Evolutionary conservation across 768 basidiomycete species (phyloP).

Genomic region (Erythrobasidium yunnanense): DNA sequence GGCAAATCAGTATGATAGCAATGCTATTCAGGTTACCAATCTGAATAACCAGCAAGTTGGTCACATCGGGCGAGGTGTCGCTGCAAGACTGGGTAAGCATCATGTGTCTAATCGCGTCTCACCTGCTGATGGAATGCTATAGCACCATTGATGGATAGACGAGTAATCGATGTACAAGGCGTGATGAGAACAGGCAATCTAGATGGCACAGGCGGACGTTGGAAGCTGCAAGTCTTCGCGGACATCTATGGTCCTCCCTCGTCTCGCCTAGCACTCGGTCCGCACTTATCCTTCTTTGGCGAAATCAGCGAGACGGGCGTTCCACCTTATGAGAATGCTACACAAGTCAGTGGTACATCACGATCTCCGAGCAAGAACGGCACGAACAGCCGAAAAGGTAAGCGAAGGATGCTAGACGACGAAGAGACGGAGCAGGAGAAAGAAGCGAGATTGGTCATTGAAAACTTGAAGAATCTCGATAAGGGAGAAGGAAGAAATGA

Average conservation of each 20-base stretch:
- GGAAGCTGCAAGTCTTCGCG: background rate
- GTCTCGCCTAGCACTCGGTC: background rate
- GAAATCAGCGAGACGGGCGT: background rate
- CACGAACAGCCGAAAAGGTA: too few relatives aligned
- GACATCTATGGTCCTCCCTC: conserved; percentile 11
- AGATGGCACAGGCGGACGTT: background rate
- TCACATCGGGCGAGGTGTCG: conserved; percentile 3
- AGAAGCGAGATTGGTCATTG: background rate
- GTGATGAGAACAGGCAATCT: conserved; percentile 3
- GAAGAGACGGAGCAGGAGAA: conserved; percentile 8
- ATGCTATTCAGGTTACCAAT: conserved; percentile 24
- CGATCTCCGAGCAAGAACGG: background rate
- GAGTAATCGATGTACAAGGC: background rate
- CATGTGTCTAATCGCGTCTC: background rate
- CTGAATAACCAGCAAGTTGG: background rate
- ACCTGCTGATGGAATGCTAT: background rate
- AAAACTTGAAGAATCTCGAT: conserved; percentile 2
- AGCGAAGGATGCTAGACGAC: background rate
- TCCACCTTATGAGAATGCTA: background rate
- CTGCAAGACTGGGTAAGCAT: conserved; percentile 13
- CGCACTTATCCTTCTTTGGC: background rate
- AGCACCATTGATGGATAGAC: background rate
- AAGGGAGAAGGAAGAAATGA: background rate
- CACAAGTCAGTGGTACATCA: background rate
- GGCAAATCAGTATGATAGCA: conserved; percentile 9